Base-by-base conservation (phyloP, 768 basidiomycete species). In the Ramaria rubella region DNA sequence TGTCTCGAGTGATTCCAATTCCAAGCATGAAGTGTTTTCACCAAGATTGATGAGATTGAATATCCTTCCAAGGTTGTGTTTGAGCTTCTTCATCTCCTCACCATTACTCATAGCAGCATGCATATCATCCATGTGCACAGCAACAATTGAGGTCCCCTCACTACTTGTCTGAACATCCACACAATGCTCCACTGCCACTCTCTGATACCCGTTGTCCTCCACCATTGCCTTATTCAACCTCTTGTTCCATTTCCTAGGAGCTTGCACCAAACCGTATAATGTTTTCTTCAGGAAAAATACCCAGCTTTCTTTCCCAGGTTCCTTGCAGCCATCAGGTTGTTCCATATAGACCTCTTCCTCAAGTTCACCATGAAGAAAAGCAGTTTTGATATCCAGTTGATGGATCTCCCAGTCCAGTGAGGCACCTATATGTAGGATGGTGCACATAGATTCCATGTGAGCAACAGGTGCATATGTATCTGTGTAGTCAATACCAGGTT, bases 351-450 rank as follows among this genome's bases (percentile, higher is more conserved):
- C 50, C 40, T 73, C 68, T 6, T 73, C 65, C 2, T 65, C 58
- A 1, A 58, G 26, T 7, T 52, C 48, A 31, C 73, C 69, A 58
- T 76, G 63, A 1, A 76, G 66, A 60, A 70, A 78, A 0, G 73
- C 71, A 0, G 70, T 73, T 33, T 73, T 74, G 30, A 77, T 64
- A 60, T 77, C 72, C 4, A 75, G 62, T 36, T 77, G 73, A 5
- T 68, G 62, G 1, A 72, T 61, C 14, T 72, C 71, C 71, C 69
- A 77, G 29, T 67, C 69, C 0, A 66, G 49, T 0, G 58, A 3
- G 0, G 72, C 73, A 0, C 70, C 73, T 6, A 76, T 58, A 24
- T 73, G 69, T 0, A 74, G 62, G 1, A 78, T 59, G 4, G 71
- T 59, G 0, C 68, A 62, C 46, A 74, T 67, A 0, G 75, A 72